These are phyloP conservation scores for Phaeomoniella chlamydospora DNA, from an alignment of 2,329 filamentous ascomycete genomes.

Conservation along the genomic window DNA sequence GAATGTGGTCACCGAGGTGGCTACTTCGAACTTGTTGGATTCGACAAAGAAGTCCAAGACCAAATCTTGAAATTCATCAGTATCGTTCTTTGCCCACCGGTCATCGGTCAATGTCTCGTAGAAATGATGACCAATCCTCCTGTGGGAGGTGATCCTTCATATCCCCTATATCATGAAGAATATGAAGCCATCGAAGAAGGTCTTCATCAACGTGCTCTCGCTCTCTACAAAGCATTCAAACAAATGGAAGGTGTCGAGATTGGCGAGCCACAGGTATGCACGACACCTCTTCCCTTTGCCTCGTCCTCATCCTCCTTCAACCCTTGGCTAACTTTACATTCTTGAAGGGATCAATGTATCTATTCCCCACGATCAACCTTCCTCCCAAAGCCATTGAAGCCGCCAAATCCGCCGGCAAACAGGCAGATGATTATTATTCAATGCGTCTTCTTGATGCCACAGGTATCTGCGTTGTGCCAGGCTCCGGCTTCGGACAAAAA, in stretches of 20 bases:
- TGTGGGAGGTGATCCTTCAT: constrained; percentile 65
- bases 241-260: constrained; percentile 95
- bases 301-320: not conserved
- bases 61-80: constrained; percentile 98
- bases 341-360: constrained; percentile 81
- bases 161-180: constrained; percentile 70
- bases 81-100: constrained; percentile 90
- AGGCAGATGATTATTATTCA: constrained; percentile 87
- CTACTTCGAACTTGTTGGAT: constrained; percentile 91
- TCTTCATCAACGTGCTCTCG: constrained; percentile 63
- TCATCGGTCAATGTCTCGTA: constrained; percentile 89
- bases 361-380: constrained; percentile 86
- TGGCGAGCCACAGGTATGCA: constrained; percentile 57
- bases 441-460: constrained; percentile 82
- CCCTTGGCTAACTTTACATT: constrained; percentile 1
- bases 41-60: constrained; percentile 69
- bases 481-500: constrained; percentile 86
- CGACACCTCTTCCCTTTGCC: constrained; percentile 4
- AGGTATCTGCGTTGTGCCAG: constrained; percentile 85
- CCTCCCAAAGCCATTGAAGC: constrained; percentile 62
- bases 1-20: constrained; percentile 96
- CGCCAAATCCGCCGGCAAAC: constrained; percentile 57
- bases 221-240: constrained; percentile 79
- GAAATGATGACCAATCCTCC: constrained; percentile 98
- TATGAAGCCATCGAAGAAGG: constrained; percentile 71